Conservation (phyloP, 2,329 filamentous ascomycete genomes). For the Hypoxylon rubiginosum region DNA sequence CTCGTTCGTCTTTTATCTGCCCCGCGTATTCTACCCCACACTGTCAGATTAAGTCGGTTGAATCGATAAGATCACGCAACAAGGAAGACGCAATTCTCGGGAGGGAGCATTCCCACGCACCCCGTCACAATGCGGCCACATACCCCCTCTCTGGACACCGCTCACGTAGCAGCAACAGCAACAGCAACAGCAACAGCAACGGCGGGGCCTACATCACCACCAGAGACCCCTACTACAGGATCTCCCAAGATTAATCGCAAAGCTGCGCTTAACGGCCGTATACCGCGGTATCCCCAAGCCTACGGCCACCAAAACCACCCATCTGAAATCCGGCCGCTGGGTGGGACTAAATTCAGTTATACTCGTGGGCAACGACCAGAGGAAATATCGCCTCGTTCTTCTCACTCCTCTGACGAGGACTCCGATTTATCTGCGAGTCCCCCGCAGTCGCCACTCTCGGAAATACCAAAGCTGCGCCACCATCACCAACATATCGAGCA, state of each 20-base stretch:
- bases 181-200: too few species aligned
- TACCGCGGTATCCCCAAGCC: slow-evolving; percentile 40
- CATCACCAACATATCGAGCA: slow-evolving; percentile 42
- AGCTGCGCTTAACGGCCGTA: slow-evolving; percentile 40
- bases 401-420: slow-evolving; percentile 48
- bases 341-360: slow-evolving; percentile 51
- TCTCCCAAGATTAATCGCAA: slow-evolving; percentile 49
- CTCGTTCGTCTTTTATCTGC: slow-evolving; percentile 43
- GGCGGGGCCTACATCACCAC: slow-evolving; percentile 57
- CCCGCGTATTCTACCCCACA: slow-evolving; percentile 53
- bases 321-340: slow-evolving; percentile 53
- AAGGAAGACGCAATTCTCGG: slow-evolving; percentile 43
- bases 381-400: slow-evolving; percentile 52
- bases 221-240: slow-evolving; percentile 57
- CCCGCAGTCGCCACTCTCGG: slow-evolving; percentile 48
- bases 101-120: slow-evolving; percentile 47
- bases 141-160: slow-evolving; percentile 49
- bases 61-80: slow-evolving; percentile 49
- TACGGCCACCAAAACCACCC: slow-evolving; percentile 46
- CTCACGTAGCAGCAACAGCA: slow-evolving; percentile 42
- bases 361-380: slow-evolving; percentile 47
- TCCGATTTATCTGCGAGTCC: slow-evolving; percentile 47
- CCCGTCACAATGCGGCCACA: slow-evolving; percentile 50
- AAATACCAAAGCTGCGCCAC: slow-evolving; percentile 41
- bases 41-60: slow-evolving; percentile 45